Evolutionary conservation across 495 filamentous ascomycete genomes (phyloP).

Genomic region (Tuber umbilicatum): DNA sequence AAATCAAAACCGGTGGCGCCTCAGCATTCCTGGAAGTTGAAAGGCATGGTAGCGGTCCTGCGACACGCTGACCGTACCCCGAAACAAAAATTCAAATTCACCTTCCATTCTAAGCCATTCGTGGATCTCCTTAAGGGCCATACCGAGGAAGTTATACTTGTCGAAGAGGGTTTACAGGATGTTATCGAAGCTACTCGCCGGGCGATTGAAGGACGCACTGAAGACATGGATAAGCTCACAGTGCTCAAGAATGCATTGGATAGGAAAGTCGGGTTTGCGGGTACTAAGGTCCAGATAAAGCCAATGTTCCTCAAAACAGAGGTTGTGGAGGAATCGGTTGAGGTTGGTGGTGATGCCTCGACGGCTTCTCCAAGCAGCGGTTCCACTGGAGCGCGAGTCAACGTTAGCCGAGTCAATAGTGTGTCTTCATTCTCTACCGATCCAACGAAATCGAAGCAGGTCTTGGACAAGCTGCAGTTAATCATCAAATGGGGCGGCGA

Average conservation of each 20-base stretch:
- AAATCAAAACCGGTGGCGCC: slow-evolving; percentile 70
- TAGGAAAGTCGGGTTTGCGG: slow-evolving; percentile 86
- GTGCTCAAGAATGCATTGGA: slow-evolving; percentile 75
- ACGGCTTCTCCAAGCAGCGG: slow-evolving; percentile 2
- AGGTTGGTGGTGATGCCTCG: neutral
- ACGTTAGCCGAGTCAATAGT: slow-evolving; percentile 31
- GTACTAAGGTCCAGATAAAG: slow-evolving; percentile 98
- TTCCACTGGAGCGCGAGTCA: slow-evolving; percentile 5
- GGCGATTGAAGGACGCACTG: slow-evolving; percentile 67
- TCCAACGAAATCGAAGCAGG: slow-evolving; percentile 14
- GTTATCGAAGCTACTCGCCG: slow-evolving; percentile 75
- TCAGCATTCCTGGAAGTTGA: slow-evolving; percentile 94
- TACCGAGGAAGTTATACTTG: slow-evolving; percentile 90
- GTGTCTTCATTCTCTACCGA: slow-evolving; percentile 11
- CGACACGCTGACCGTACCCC: slow-evolving; percentile 94
- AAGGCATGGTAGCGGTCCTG: slow-evolving; percentile 96
- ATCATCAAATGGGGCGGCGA: slow-evolving; percentile 99
- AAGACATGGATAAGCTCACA: slow-evolving; percentile 80
- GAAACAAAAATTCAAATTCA: slow-evolving; percentile 99
- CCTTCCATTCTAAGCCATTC: slow-evolving; percentile 93
- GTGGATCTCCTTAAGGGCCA: slow-evolving; percentile 89
- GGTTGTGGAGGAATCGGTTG: slow-evolving; percentile 48
- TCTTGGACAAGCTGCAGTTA: slow-evolving; percentile 87
- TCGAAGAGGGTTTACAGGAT: slow-evolving; percentile 81
- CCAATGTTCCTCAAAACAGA: slow-evolving; percentile 89